phyloP scores from a whole-genome alignment of 768 basidiomycete species.

The Suillus americanus region DNA sequence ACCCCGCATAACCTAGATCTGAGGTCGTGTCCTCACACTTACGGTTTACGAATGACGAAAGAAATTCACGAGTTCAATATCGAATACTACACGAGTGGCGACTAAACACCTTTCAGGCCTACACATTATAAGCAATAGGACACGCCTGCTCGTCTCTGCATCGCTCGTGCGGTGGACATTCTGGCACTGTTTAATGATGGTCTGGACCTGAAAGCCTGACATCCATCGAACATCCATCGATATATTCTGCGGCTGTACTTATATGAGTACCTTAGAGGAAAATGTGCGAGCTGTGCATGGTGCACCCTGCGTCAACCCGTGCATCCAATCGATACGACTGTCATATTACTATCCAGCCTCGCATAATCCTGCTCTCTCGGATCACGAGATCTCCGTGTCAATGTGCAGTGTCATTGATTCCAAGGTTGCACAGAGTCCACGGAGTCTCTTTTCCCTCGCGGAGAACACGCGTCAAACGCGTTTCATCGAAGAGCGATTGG shows the following conservation, averaged over 20 bases:
- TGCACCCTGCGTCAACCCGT: not conserved
- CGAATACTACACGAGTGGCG: not conserved
- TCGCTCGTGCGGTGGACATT: not conserved
- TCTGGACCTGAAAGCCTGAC: not conserved
- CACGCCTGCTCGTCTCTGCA: not conserved
- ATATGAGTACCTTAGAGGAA: not conserved
- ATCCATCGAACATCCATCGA: not conserved
- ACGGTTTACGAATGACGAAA: no score
- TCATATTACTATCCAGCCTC: not conserved
- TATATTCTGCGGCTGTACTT: not conserved
- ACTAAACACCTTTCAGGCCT: not conserved
- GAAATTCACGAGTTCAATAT: not conserved
- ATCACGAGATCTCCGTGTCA: not conserved
- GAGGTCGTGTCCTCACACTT: not conserved
- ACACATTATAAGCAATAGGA: not conserved
- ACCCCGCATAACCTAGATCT: not conserved
- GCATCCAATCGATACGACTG: not conserved
- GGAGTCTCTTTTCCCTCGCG: conserved; percentile 25
- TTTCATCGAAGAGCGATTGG: conserved; percentile 17
- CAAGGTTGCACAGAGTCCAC: conserved; percentile 10
- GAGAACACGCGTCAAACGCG: conserved; percentile 31
- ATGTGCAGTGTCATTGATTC: not conserved
- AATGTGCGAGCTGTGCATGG: not conserved
- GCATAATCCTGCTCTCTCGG: conserved; percentile 3
- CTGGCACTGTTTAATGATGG: not conserved